Evolutionary conservation across 169 alveolate species (phyloP).

Genomic region (Plasmodium cynomolgi): DNA sequence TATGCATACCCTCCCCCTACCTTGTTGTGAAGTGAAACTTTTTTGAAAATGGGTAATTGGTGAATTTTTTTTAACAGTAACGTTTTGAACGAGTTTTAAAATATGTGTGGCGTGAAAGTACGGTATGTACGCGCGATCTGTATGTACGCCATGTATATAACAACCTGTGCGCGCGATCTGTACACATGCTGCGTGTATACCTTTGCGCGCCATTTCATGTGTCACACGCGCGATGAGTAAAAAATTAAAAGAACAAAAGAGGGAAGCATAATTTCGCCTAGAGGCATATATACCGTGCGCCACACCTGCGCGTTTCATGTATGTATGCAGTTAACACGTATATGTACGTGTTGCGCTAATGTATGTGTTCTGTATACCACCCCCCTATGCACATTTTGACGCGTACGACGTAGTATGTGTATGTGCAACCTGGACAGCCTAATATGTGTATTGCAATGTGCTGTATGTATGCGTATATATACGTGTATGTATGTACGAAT

Average conservation of each 20-base stretch:
- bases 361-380: not conserved
- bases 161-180: not conserved
- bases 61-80: not conserved
- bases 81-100: not conserved
- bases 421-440: not conserved
- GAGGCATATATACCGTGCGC: not conserved
- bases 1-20: not conserved
- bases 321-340: not conserved
- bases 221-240: not conserved
- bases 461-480: not conserved
- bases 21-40: not conserved
- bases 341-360: not conserved
- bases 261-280: not conserved
- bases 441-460: not conserved
- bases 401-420: not conserved
- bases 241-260: not conserved
- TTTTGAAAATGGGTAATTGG: conserved; percentile 3
- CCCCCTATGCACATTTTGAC: not conserved
- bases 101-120: not conserved
- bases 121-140: not conserved
- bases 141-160: not conserved
- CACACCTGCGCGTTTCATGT: not conserved
- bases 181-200: not conserved
- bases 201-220: not conserved
- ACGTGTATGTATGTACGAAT: not conserved